A percentile compares a stretch with the other conserved stretches of the same genome.
Evolutionary conservation across 129 eudicot genomes (phyloP).

Genomic region (Gnaphalium uliginosum): DNA sequence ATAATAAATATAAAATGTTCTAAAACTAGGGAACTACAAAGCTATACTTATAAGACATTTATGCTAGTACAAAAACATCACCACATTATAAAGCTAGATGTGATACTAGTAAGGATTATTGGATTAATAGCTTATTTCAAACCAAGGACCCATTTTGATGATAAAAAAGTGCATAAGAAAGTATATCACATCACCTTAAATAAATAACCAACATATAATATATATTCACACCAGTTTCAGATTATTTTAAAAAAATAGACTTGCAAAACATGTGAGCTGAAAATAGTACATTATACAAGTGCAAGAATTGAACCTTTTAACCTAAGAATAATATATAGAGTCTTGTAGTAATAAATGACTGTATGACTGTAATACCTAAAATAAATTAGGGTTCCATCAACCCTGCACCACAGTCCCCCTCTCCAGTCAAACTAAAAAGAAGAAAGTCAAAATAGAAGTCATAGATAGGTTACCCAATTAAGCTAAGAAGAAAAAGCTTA

Average conservation of each 20-base stretch:
- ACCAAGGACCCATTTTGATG: neutral
- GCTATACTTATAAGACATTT: too few species aligned
- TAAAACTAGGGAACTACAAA: too few species aligned
- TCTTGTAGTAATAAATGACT: too few species aligned
- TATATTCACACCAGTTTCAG: neutral
- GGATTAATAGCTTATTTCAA: neutral
- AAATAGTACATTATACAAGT: neutral
- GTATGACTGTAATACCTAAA: neutral
- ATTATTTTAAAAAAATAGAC: too few species aligned
- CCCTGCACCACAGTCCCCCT: neutral
- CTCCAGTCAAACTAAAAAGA: neutral
- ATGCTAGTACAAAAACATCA: too few species aligned
- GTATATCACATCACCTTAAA: neutral
- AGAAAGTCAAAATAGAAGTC: neutral
- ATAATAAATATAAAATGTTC: too few species aligned
- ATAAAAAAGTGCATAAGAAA: neutral
- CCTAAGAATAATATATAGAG: neutral
- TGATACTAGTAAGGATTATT: neutral
- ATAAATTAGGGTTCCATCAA: neutral
- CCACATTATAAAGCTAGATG: too few species aligned
- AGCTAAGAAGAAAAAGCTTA: constrained; percentile 36
- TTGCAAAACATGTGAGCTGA: neutral
- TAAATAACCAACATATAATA: neutral
- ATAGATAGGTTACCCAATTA: constrained; percentile 32
- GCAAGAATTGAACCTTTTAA: neutral